Conservation (phyloP, 2,329 filamentous ascomycete genomes). For the Chaetomium olivaceum region DNA sequence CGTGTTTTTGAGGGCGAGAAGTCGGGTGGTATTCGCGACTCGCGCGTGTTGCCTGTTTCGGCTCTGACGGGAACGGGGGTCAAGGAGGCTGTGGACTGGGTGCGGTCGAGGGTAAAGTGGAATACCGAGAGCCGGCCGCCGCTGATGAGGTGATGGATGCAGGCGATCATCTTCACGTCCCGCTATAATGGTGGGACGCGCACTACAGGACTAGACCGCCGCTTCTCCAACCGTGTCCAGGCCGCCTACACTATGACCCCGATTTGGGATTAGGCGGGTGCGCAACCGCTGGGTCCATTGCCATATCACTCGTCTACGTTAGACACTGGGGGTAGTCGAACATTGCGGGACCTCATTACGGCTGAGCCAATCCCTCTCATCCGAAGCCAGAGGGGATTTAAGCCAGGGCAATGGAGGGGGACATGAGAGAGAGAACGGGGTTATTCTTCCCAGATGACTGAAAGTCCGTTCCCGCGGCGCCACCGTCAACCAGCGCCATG, state of each 20-base stretch:
- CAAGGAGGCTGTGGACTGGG: slow-evolving; percentile 94
- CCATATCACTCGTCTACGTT: neutral
- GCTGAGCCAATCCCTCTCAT: neutral
- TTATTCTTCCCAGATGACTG: neutral
- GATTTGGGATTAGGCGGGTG: neutral
- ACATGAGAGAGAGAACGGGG: neutral
- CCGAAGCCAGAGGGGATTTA: neutral
- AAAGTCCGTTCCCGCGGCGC: neutral
- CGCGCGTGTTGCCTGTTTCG: slow-evolving; percentile 84
- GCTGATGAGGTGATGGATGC: slow-evolving; percentile 72
- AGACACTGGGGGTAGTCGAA: neutral
- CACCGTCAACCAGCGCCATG: neutral
- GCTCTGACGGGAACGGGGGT: slow-evolving; percentile 88
- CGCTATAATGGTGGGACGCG: neutral
- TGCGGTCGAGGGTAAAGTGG: slow-evolving; percentile 89
- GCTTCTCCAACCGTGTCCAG: neutral
- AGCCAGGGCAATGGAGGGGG: neutral
- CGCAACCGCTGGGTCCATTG: neutral
- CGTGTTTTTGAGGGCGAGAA: slow-evolving; percentile 95
- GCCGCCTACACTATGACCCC: neutral
- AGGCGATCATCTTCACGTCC: neutral
- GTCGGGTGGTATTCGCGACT: slow-evolving; percentile 81
- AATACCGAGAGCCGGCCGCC: slow-evolving; percentile 92
- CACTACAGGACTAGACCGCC: neutral
- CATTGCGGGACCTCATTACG: neutral